Base-by-base conservation (phyloP, 768 basidiomycete species). In the Macrolepiota albuminosa region DNA sequence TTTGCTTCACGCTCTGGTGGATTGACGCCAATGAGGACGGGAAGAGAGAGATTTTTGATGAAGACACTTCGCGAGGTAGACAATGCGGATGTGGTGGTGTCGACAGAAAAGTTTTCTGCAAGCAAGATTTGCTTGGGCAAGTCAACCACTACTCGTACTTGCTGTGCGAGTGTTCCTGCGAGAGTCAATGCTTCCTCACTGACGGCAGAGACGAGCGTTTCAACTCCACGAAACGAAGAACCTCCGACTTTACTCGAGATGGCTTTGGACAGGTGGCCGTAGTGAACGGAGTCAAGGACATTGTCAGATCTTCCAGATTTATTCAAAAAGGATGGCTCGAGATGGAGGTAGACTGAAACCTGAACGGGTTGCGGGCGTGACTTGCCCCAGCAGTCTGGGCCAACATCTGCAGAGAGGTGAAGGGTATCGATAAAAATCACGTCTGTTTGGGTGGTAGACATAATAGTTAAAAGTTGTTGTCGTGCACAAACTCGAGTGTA, bases 11-110 rank as follows among this genome's bases (percentile, higher is more conserved):
- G 76, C 65, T 92, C 89, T 7, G 84, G 86, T 0, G 85, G 80
- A 62, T 90, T 87, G 37, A 91, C 80, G 0, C 89, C 91, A 50
- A 93, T 84, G 54, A 91, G 72, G 9, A 85, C 79, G 0, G 78
- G 76, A 11, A 87, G 67, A 2, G 72, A 63, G 13, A 91, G 66
- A 51, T 81, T 74, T 36, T 71, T 72, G 39, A 91, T 72, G 8
- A 66, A 66, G n/a, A 78, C 74, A 51, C 71, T 73, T 43, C 71
- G 63, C 16, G 34, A 26, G 5, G 64, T 58, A 6, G 54, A 46
- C 45, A 45, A 34, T 0, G 51, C 24, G 2, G 58, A 59, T 7
- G 67, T 68, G 31, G 65, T 70, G 33, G 80, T 72, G 31, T 81
- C 77, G 2, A 84, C 66, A 4, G 68, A 67, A 39, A 83, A 80